Evolutionary conservation across 371 early-diverging fungal species (phyloP), one percentile per base, ranked within the genome.

Genomic region (Syncephalastrum monosporum): DNA sequence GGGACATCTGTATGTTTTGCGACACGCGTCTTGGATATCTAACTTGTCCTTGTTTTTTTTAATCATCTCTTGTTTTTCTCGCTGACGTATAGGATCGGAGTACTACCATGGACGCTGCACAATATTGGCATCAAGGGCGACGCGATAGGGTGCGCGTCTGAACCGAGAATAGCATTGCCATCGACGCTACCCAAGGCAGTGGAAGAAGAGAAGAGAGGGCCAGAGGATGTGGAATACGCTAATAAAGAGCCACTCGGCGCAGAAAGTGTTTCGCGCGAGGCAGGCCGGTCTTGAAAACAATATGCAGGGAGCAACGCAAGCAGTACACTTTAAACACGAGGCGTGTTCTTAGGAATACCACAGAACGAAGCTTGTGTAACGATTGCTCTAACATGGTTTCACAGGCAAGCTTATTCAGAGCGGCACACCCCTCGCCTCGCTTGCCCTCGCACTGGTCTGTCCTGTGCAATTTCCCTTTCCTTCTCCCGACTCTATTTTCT

Each of bases 51-150:
- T 33, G 13, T 50, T 43, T 5, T 45, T 42, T n/a, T 41, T 16
- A 27, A 27, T 6, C 15, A 3, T 54, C 15, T 54, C n/a, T n/a
- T 47, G 5, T 42, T 29, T 45, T 5, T 14, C 16, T 24, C 45
- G 21, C 21, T 23, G 25, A 24, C 7, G 15, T 3, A 13, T 63
- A 74, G 75, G 47, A 66, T 71, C 60, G 75, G 75, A 2, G 55
- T 65, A 24, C 49, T 69, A 45, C 64, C 75, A 12, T 61, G 59
- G 55, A 66, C 64, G 13, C 24, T 68, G 33, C 52, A 42, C 25
- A 58, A 54, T 23, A 46, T 70, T 53, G 71, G 74, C 3, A 25
- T 64, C 2, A 60, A 64, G 50, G 61, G 65, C 12, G 67, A 70
- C 46, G 19, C 41, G 3, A 16, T 68, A 21, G 69, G 71, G 4